Conservation (phyloP, 2,329 filamentous ascomycete genomes). For the Trichoderma asperellum region DNA sequence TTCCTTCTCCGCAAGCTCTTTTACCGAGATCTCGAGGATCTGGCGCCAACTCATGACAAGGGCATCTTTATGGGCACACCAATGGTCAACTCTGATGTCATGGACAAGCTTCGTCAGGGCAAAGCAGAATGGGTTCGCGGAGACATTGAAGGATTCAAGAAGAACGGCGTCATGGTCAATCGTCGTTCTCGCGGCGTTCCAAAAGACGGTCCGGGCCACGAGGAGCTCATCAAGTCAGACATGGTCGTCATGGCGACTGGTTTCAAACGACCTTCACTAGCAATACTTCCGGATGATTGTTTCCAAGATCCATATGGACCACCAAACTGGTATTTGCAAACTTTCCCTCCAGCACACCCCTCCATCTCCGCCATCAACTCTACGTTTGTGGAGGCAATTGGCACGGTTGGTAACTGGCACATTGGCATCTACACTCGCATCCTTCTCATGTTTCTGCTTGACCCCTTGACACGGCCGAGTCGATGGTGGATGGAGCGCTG, state of each 20-base stretch:
- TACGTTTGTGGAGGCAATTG: conserved; percentile 80
- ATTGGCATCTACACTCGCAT: conserved; percentile 89
- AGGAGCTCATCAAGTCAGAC: conserved; percentile 70
- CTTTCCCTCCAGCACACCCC: conserved; percentile 75
- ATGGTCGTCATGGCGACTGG: conserved; percentile 84
- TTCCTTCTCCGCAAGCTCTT: conserved; percentile 75
- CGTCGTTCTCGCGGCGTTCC: conserved; percentile 72
- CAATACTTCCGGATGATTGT: conserved; percentile 73
- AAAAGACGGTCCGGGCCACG: conserved; percentile 71
- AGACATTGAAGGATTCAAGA: conserved; percentile 70
- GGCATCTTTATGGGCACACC: conserved; percentile 84
- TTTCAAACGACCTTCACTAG: conserved; percentile 72
- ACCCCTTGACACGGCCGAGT: conserved; percentile 73
- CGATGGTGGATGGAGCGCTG: conserved; percentile 79
- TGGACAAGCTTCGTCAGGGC: conserved; percentile 72
- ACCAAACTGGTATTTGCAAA: conserved; percentile 88
- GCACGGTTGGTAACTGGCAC: conserved; percentile 83
- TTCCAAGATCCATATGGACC: conserved; percentile 75
- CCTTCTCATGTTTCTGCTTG: conserved; percentile 81
- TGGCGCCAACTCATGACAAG: conserved; percentile 68
- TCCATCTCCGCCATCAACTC: conserved; percentile 80
- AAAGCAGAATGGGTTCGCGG: conserved; percentile 79
- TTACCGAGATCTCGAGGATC: conserved; percentile 77
- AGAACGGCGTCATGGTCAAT: conserved; percentile 70
- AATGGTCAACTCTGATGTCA: conserved; percentile 84